Evolutionary conservation across 305 asterid genomes (phyloP).

Genomic region (Fraxinus velutina): DNA sequence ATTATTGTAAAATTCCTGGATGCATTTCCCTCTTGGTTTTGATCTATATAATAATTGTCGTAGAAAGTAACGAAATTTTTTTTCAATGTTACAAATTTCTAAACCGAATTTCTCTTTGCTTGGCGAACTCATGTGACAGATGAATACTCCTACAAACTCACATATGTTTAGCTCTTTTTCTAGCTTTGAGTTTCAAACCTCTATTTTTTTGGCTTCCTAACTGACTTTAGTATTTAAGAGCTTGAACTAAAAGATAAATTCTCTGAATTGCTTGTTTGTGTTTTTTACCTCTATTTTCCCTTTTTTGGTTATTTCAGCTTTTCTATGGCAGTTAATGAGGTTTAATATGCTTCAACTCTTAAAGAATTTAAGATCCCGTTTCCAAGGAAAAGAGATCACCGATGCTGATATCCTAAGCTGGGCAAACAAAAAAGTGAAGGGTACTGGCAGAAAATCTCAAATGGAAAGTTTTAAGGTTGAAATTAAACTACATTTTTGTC

Average conservation of each 20-base stretch:
- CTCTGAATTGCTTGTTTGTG: conserved; percentile 7
- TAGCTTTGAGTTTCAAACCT: neutral
- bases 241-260: conserved; percentile 16
- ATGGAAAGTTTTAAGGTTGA: conserved; percentile 88
- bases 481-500: conserved; percentile 15
- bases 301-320: conserved; percentile 43
- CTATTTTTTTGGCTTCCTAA: neutral
- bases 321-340: conserved; percentile 96
- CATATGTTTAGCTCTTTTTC: neutral
- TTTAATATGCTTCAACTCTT: conserved; percentile 86
- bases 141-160: neutral
- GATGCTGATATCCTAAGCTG: conserved; percentile 80
- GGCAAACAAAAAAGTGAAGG: conserved; percentile 85
- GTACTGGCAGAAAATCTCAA: conserved; percentile 58
- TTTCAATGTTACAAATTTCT: neutral
- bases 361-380: conserved; percentile 79
- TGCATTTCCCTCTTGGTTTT: neutral
- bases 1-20: neutral
- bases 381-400: conserved; percentile 72
- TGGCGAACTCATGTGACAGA: neutral
- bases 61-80: neutral
- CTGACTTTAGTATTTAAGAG: neutral
- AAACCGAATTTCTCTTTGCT: neutral
- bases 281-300: conserved; percentile 22
- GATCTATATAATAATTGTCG: conserved; percentile 6